A percentile compares a stretch with the other conserved stretches of the same genome.
Conservation (phyloP, 2,329 filamentous ascomycete species). For the Clonostachys chloroleuca region DNA sequence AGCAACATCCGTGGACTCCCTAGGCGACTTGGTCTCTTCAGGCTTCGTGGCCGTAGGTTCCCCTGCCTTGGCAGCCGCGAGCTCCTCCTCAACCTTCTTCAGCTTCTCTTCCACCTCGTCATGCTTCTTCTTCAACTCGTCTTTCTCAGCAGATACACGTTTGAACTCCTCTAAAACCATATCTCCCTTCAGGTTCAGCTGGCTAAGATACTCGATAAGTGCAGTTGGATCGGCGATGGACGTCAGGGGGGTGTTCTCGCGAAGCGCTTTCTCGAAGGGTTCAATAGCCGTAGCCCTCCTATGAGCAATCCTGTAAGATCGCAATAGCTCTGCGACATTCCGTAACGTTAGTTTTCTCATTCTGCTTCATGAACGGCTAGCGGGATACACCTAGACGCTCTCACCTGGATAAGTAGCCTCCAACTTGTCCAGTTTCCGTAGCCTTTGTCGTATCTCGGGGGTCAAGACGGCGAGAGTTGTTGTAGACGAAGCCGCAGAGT, state of each 20-base stretch:
- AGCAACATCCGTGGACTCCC: slow-evolving; percentile 7
- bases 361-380: not conserved
- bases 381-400: slow-evolving; percentile 1
- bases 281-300: slow-evolving; percentile 83
- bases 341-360: not conserved
- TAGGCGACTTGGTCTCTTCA: slow-evolving; percentile 8
- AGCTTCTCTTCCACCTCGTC: slow-evolving; percentile 64
- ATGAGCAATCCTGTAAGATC: slow-evolving; percentile 90
- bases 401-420: slow-evolving; percentile 82
- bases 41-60: slow-evolving; percentile 22
- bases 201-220: slow-evolving; percentile 84
- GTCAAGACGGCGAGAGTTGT: slow-evolving; percentile 51
- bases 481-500: slow-evolving; percentile 1
- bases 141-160: slow-evolving; percentile 75
- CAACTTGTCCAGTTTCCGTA: slow-evolving; percentile 85
- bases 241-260: slow-evolving; percentile 87
- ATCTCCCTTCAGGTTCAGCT: slow-evolving; percentile 79
- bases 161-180: slow-evolving; percentile 96
- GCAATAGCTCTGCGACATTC: slow-evolving; percentile 64
- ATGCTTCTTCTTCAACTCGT: slow-evolving; percentile 72
- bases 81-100: slow-evolving; percentile 55
- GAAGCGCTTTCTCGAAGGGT: slow-evolving; percentile 84
- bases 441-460: slow-evolving; percentile 67
- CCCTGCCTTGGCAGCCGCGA: slow-evolving; percentile 41
- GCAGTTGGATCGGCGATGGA: slow-evolving; percentile 83